Evolutionary conservation across 305 asterid genomes (phyloP).

Genomic region (Ilex paraguariensis): DNA sequence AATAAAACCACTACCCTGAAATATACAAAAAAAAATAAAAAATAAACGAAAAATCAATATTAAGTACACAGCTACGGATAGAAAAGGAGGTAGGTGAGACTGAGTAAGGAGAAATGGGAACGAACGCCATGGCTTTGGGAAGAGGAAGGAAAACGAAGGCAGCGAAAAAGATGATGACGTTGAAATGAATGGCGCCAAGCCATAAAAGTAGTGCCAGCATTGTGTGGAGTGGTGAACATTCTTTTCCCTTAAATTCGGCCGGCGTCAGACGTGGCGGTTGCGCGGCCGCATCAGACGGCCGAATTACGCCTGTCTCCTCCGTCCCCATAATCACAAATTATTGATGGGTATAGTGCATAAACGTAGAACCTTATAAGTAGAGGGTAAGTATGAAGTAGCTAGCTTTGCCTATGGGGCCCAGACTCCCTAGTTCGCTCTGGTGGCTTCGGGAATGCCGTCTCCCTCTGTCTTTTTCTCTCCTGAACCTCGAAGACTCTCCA

Average conservation of each 20-base stretch:
- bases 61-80: neutral
- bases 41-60: slow-evolving; percentile 1
- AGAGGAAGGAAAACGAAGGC: slow-evolving; percentile 65
- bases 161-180: slow-evolving; percentile 30
- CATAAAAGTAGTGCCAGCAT: slow-evolving; percentile 53
- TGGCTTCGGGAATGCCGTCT: too few relatives aligned
- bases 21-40: slow-evolving; percentile 10
- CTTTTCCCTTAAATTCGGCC: slow-evolving; percentile 59
- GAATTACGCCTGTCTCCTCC: too few relatives aligned
- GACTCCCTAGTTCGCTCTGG: too few relatives aligned
- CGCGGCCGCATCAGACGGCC: slow-evolving; percentile 2
- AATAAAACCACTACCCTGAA: slow-evolving; percentile 74
- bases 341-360: too few relatives aligned
- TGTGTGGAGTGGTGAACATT: slow-evolving; percentile 34
- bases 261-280: slow-evolving; percentile 31
- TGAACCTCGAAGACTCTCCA: too few relatives aligned
- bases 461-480: too few relatives aligned
- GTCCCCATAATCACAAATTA: too few relatives aligned
- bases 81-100: neutral
- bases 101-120: slow-evolving; percentile 1
- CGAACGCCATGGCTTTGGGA: slow-evolving; percentile 55
- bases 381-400: too few relatives aligned
- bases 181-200: slow-evolving; percentile 76
- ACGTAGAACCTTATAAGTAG: too few relatives aligned
- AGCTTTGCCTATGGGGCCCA: too few relatives aligned